Conservation (phyloP, 768 basidiomycete species). For the Boletus sp. region DNA sequence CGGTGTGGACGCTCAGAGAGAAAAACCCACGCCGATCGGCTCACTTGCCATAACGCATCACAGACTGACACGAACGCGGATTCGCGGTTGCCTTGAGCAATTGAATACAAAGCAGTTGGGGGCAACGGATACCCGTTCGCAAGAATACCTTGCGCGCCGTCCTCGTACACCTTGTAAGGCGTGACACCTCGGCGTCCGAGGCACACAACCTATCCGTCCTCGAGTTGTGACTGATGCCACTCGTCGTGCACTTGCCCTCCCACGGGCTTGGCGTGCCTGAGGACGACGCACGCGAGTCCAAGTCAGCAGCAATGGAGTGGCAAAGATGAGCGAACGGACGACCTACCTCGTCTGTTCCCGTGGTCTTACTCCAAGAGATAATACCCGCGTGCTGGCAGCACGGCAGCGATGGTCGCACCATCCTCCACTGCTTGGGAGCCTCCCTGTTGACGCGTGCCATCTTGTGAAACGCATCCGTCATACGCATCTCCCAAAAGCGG, state of each 20-base stretch:
- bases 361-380: neutral
- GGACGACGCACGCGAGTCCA: neutral
- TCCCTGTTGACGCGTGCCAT: neutral
- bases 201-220: neutral
- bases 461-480: neutral
- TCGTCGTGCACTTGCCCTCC: neutral
- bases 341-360: neutral
- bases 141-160: neutral
- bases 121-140: neutral
- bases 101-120: neutral
- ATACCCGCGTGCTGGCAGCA: neutral
- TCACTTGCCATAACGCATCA: neutral
- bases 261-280: neutral
- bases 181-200: neutral
- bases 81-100: neutral
- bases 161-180: neutral
- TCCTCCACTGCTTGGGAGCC: slow-evolving; percentile 36
- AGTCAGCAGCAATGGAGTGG: neutral
- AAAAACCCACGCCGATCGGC: neutral
- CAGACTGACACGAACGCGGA: neutral
- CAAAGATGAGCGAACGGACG: neutral
- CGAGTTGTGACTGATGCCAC: neutral
- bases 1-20: too few relatives aligned
- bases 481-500: neutral
- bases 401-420: slow-evolving; percentile 13